Evolutionary conservation across 495 filamentous ascomycete genomes (phyloP), one percentile per base, ranked within the genome.

Genomic region (Neurospora africana): DNA sequence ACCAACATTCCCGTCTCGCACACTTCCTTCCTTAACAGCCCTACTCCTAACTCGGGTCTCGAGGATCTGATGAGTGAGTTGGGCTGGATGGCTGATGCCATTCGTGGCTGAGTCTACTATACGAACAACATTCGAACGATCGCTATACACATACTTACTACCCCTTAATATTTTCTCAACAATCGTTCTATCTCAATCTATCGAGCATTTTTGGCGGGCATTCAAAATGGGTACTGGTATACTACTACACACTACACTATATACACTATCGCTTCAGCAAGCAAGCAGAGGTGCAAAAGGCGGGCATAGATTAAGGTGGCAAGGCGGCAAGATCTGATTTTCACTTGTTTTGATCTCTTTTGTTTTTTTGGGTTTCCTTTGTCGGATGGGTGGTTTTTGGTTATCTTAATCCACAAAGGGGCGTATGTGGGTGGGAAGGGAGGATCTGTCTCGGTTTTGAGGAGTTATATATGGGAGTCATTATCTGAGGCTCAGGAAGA

Each of bases 1-100:
- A 75, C 74, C 17, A 78, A 73, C 53, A 71, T 81, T 30, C 72
- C 78, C 9, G 68, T 76, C 8, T 76, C 73, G n/a, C 76, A 74
- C 9, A 77, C 75, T 5, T 69, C 71, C 47, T 73, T 82, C 69
- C 76, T 81, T 19, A 70, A 72, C 43, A 80, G 78, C 27, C 79
- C 79, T 17, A 77, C 78, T 11, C 77, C 82, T 9, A 80, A 82
- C 61, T 73, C 80, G 3, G 81, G 82, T 21, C 73, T 85, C 40
- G 80, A 82, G 17, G 82, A 85, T 38, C 69, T 86, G 23, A 78
- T 84, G 19, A 81, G 58, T 58, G 83, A 85, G 74, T 69, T 84
- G 73, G 81, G 82, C 36, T 86, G 82, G 83, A 82, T 85, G 80
- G 82, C 79, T n/a, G 76, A 79, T 58, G 75, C 80, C 35, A 82